Conservation (phyloP, 164 flowering plant species). For the Hamamelis virginiana region DNA sequence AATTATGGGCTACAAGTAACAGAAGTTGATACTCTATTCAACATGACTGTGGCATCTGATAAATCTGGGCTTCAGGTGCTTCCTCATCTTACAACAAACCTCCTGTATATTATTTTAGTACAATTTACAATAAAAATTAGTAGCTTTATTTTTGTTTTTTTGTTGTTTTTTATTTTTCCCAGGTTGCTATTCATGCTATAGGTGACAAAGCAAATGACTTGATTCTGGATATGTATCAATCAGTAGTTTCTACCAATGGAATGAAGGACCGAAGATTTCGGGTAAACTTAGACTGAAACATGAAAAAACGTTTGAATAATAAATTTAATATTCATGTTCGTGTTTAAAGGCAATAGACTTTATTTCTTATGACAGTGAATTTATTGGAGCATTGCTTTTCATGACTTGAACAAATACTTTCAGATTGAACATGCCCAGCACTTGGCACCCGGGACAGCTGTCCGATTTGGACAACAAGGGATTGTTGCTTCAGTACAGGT, state of each 20-base stretch:
- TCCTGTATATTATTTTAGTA: not conserved
- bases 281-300: conserved; percentile 41
- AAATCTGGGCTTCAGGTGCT: conserved; percentile 80
- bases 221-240: conserved; percentile 66
- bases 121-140: not conserved
- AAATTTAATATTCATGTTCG: not conserved
- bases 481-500: conserved; percentile 96
- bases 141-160: conserved; percentile 2
- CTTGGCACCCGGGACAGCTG: conserved; percentile 63
- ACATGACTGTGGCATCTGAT: conserved; percentile 68
- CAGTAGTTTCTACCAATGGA: conserved; percentile 59
- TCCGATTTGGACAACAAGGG: conserved; percentile 67
- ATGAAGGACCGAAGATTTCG: conserved; percentile 76
- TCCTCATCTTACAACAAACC: conserved; percentile 5
- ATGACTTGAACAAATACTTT: conserved; percentile 14
- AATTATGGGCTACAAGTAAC: conserved; percentile 76
- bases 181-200: conserved; percentile 97
- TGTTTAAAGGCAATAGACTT: not conserved
- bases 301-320: conserved; percentile 1
- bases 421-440: conserved; percentile 99
- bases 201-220: conserved; percentile 93
- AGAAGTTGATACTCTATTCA: conserved; percentile 56
- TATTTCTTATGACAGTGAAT: not conserved
- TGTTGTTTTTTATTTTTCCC: conserved; percentile 17
- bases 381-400: not conserved